Conservation (phyloP, 129 eudicot genomes). For the Flaveria sonorensis region DNA sequence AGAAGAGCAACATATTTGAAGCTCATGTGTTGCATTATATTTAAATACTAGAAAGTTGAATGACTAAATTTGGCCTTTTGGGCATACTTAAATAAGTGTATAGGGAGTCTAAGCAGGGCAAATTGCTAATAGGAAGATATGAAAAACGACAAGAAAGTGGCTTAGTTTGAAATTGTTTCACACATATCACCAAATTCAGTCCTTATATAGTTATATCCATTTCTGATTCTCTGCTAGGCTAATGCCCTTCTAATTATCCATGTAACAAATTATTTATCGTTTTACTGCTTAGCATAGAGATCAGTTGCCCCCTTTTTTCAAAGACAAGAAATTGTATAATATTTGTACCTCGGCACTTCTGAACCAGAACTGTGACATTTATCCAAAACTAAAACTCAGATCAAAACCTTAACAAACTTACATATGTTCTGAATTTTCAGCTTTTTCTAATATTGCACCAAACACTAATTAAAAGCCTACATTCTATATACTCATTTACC, state of each 20-base stretch:
- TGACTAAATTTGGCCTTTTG: no score
- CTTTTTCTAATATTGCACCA: background rate
- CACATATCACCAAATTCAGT: background rate
- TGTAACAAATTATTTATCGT: background rate
- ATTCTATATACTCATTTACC: background rate
- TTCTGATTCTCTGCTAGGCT: background rate
- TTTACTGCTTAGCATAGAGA: slow-evolving; percentile 2
- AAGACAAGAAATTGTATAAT: background rate
- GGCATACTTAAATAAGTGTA: background rate
- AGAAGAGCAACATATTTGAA: background rate
- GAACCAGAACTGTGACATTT: background rate
- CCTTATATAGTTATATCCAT: background rate
- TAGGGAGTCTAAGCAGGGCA: no score
- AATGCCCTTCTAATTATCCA: background rate
- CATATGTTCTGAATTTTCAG: background rate
- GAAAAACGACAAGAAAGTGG: background rate
- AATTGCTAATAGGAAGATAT: no score
- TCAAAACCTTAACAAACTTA: background rate
- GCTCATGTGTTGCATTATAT: background rate
- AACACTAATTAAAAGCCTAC: background rate
- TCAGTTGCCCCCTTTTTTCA: background rate
- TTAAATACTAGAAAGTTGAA: background rate
- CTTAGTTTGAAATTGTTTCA: background rate
- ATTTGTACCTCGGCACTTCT: background rate
- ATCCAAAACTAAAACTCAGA: background rate